Evolutionary conservation across 2,329 filamentous ascomycete species (phyloP), one percentile per base, ranked within the genome.

Genomic region (Bipolaris bicolor): DNA sequence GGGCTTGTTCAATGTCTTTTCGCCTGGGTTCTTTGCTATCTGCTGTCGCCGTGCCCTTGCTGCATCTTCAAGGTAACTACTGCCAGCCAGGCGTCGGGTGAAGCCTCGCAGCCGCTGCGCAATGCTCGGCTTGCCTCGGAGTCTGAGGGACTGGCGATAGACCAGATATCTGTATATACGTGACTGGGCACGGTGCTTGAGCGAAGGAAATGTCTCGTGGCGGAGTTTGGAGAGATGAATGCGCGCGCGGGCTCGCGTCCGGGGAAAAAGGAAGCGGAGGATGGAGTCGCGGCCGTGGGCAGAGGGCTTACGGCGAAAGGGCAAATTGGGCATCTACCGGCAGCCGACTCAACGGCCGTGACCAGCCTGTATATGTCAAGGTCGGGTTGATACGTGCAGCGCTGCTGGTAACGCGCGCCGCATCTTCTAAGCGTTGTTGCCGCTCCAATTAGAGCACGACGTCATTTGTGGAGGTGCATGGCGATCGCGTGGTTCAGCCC

Each of bases 111-210:
- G 63, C 44, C 67, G 68, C 62, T 74, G 73, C 29, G 72, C 51
- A 45, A 76, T 61, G 29, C 57, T 63, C 45, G 66, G 63, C 43
- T 71, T 66, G 47, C 61, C 62, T 41, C 65, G 62, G 49, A 74
- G 68, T 58, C 71, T 76, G 36, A 63, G 63, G 5, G 70, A 64
- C 60, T 91, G 88, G 49, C 85, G 84, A 65, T 83, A 81, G 61
- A 93, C 79, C 55, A 96, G 82, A 62, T 88, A 90, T 44, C 83
- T 84, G 73, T 95, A 96, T 63, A 97, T 86, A 54, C 87, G 86
- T 36, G 88, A 88, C 77, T 96, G 92, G 7, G 91, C 79, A 51
- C 84, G 82, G 72, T 88, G 86, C 69, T 89, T 90, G 67, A 91
- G 83, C 49, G 82, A 80, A 11, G 91, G 90, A 22, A 96, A 77